These are phyloP conservation scores for Leonotis leonurus DNA, from an alignment of 257 asterid species.

Conservation along the genomic window DNA sequence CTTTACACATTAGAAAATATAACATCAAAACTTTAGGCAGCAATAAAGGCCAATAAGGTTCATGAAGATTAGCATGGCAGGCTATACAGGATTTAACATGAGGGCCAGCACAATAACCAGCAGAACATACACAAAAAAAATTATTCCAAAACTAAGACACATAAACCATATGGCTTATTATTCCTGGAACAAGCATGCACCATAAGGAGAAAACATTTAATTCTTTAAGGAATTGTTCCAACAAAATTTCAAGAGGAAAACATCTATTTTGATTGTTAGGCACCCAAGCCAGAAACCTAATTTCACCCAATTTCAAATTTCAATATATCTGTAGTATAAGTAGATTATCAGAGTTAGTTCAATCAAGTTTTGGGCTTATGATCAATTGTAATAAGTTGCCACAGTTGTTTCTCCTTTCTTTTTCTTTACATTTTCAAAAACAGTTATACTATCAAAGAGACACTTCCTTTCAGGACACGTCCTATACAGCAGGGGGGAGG, in stretches of 20 bases:
- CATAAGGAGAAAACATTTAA: not conserved
- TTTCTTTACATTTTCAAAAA: not conserved
- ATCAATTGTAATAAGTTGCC: not conserved
- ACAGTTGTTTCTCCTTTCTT: not conserved
- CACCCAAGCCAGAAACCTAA: too few species aligned
- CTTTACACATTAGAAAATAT: not conserved
- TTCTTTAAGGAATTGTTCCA: not conserved
- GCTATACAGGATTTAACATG: not conserved
- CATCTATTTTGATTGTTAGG: not conserved
- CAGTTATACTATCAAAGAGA: not conserved
- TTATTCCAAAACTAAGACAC: not conserved
- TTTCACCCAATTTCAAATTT: too few species aligned
- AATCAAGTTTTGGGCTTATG: too few species aligned
- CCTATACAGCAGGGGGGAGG: not conserved
- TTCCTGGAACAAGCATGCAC: not conserved
- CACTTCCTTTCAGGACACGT: too few species aligned
- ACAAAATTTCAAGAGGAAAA: not conserved
- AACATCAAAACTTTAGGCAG: not conserved
- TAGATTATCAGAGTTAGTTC: too few species aligned
- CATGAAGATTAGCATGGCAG: not conserved
- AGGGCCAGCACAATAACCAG: conserved; percentile 7
- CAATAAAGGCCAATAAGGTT: not conserved
- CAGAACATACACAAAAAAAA: not conserved
- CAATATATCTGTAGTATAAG: too few species aligned
- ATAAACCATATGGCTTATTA: not conserved